Evolutionary conservation across 305 asterid genomes (phyloP).

Genomic region (Solanum hybrid): DNA sequence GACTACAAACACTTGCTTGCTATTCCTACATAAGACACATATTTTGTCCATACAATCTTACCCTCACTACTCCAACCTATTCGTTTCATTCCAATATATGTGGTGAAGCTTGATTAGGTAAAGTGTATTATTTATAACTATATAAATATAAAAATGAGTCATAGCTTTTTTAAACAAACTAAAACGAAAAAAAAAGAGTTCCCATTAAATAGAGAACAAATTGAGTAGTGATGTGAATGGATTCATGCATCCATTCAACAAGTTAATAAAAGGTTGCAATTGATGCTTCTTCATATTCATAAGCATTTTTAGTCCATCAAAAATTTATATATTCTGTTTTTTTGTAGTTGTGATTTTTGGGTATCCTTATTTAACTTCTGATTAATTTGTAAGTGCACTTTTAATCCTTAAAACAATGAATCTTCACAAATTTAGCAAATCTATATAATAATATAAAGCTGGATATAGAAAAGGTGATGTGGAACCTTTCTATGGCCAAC

Average conservation of each 20-base stretch:
- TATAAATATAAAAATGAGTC: too few relatives aligned
- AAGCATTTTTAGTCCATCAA: too few relatives aligned
- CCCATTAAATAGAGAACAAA: background rate
- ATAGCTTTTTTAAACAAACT: background rate
- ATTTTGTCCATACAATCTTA: too few relatives aligned
- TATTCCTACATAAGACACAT: too few relatives aligned
- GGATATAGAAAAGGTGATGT: too few relatives aligned
- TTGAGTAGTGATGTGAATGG: background rate
- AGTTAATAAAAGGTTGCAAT: background rate
- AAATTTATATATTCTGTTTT: too few relatives aligned
- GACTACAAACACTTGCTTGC: conserved; percentile 63
- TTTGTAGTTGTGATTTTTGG: background rate
- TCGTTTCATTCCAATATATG: too few relatives aligned
- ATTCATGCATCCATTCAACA: background rate
- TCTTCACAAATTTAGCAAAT: background rate
- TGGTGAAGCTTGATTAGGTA: too few relatives aligned
- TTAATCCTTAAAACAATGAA: background rate
- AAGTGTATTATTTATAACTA: background rate
- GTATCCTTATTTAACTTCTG: background rate
- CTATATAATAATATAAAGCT: too few relatives aligned
- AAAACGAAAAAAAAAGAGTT: background rate
- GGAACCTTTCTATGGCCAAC: too few relatives aligned
- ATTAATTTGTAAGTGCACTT: background rate
- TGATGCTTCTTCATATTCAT: background rate
- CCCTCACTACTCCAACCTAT: too few relatives aligned